These are phyloP conservation scores for Ophiostoma pallidulum DNA, from an alignment of 2,329 filamentous ascomycete genomes.

Conservation along the genomic window DNA sequence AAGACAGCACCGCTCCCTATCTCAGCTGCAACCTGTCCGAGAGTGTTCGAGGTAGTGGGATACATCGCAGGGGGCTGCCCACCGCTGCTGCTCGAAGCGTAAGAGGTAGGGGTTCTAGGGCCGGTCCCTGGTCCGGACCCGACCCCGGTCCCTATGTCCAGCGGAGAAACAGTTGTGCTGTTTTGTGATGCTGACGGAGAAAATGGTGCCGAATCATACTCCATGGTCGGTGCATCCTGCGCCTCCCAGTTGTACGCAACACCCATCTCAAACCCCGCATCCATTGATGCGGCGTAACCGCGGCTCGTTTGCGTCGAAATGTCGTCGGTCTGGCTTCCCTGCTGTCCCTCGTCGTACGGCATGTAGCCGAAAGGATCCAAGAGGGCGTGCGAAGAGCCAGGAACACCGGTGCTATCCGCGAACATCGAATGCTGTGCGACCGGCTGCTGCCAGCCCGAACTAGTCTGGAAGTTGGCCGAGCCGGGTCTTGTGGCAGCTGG, in stretches of 20 bases:
- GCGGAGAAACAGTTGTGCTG: not conserved
- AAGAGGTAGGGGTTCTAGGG: not conserved
- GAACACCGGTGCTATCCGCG: too few species aligned
- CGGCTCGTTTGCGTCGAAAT: not conserved
- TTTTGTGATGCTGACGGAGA: not conserved
- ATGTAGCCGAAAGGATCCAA: not conserved
- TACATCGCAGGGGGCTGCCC: not conserved
- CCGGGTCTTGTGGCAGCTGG: too few species aligned
- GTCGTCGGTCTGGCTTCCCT: not conserved
- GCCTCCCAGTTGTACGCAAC: constrained; percentile 4
- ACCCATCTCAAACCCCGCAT: not conserved
- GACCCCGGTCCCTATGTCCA: not conserved
- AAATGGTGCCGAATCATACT: not conserved
- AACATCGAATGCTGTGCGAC: not conserved
- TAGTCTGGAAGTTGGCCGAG: not conserved
- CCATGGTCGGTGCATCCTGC: not conserved
- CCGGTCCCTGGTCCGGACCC: too few species aligned
- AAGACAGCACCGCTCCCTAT: not conserved
- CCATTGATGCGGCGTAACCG: not conserved
- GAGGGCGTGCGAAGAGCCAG: not conserved
- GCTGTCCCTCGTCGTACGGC: not conserved
- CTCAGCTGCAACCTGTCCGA: not conserved
- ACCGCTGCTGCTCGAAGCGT: constrained; percentile 7
- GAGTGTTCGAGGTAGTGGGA: not conserved
- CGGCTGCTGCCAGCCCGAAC: constrained; percentile 1